These are phyloP conservation scores for Boletus speciosus DNA, from an alignment of 768 basidiomycete species.

Conservation along the genomic window DNA sequence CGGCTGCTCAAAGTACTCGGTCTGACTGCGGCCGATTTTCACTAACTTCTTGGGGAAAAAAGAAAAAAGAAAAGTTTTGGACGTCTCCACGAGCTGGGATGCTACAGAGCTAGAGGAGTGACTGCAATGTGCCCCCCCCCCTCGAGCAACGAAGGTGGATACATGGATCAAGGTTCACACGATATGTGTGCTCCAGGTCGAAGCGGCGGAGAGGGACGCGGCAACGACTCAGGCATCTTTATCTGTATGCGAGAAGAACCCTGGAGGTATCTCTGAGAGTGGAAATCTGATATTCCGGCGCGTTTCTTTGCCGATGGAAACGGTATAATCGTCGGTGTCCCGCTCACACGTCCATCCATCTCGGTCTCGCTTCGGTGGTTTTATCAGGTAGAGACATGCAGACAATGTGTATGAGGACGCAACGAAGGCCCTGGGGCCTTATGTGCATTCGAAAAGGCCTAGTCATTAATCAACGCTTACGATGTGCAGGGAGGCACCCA, in stretches of 20 bases:
- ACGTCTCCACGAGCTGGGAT: background rate
- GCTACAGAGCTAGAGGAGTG: background rate
- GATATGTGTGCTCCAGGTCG: too few relatives aligned
- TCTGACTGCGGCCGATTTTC: background rate
- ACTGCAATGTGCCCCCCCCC: background rate
- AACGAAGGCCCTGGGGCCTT: background rate
- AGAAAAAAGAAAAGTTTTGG: too few relatives aligned
- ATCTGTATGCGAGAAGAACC: background rate
- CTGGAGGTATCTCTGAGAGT: background rate
- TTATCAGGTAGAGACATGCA: slow-evolving; percentile 28
- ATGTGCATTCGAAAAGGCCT: background rate
- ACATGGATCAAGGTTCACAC: background rate
- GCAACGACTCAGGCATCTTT: background rate
- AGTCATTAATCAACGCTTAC: background rate
- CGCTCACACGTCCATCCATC: too few relatives aligned
- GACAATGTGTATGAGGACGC: background rate
- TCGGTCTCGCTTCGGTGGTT: slow-evolving; percentile 25
- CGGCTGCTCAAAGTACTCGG: background rate
- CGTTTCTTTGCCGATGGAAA: too few relatives aligned
- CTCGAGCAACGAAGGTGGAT: background rate
- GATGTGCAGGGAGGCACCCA: too few relatives aligned
- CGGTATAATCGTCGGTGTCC: too few relatives aligned
- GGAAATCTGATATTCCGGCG: background rate
- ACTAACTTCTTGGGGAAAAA: background rate
- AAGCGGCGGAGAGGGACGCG: background rate